Evolutionary conservation across 768 basidiomycete species (phyloP).

Genomic region (Megacollybia marginata): DNA sequence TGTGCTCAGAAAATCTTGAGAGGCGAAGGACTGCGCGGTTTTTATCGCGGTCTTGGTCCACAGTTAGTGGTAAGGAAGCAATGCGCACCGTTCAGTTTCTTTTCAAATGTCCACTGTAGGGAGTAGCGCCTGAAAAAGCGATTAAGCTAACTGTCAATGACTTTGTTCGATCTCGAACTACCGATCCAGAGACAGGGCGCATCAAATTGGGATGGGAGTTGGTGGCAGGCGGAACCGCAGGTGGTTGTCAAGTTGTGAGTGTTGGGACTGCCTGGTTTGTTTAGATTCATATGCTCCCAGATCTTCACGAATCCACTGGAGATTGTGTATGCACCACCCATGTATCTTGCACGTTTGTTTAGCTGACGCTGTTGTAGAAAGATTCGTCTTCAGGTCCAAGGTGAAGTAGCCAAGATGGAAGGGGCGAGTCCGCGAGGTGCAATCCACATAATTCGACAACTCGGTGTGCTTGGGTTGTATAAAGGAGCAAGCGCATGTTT

Average conservation of each 20-base stretch:
- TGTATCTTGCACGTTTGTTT: background rate
- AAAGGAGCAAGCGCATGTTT: slow-evolving; percentile 90
- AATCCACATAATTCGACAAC: slow-evolving; percentile 84
- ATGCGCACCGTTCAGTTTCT: background rate
- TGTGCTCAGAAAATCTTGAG: slow-evolving; percentile 90
- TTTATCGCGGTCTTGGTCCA: slow-evolving; percentile 93
- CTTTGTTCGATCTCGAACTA: slow-evolving; percentile 71
- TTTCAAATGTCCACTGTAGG: slow-evolving; percentile 35
- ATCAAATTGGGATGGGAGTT: slow-evolving; percentile 91
- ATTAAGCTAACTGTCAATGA: slow-evolving; percentile 98
- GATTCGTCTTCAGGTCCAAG: slow-evolving; percentile 93
- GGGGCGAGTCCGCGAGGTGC: slow-evolving; percentile 81
- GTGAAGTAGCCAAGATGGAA: slow-evolving; percentile 85
- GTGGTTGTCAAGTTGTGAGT: slow-evolving; percentile 96
- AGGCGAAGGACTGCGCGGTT: slow-evolving; percentile 92
- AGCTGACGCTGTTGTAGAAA: slow-evolving; percentile 40
- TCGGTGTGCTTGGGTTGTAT: slow-evolving; percentile 91
- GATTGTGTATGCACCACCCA: slow-evolving; percentile 62
- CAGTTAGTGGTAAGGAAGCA: slow-evolving; percentile 71
- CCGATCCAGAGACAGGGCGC: slow-evolving; percentile 92
- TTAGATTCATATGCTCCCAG: slow-evolving; percentile 28
- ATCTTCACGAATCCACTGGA: slow-evolving; percentile 96
- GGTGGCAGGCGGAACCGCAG: slow-evolving; percentile 85
- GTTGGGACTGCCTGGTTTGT: background rate
- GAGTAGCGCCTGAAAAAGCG: slow-evolving; percentile 94